Evolutionary conservation across 495 filamentous ascomycete species (phyloP).

Genomic region (Trichoderma reesei): DNA sequence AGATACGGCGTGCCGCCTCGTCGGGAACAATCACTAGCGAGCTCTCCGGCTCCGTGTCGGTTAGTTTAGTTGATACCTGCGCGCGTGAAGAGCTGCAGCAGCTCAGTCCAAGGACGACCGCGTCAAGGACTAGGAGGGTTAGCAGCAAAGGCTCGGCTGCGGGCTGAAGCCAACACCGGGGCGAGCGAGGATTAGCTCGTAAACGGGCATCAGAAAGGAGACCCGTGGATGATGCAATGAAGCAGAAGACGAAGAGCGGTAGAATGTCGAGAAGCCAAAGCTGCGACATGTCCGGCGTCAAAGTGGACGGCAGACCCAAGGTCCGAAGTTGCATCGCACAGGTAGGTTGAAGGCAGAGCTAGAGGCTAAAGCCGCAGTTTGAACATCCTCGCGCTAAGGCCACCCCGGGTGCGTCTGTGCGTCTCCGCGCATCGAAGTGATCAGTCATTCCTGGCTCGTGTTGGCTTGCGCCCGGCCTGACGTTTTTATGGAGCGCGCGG

Average conservation of each 20-base stretch:
- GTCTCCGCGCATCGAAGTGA: background rate
- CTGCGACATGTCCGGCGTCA: background rate
- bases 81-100: background rate
- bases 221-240: too few species aligned
- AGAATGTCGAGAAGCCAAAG: background rate
- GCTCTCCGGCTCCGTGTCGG: background rate
- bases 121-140: background rate
- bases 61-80: background rate
- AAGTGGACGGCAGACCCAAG: background rate
- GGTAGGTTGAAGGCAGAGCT: background rate
- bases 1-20: background rate
- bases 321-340: background rate
- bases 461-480: conserved; percentile 4
- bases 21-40: background rate
- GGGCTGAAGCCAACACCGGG: background rate
- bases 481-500: conserved; percentile 2
- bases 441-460: conserved; percentile 3
- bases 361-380: background rate
- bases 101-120: background rate
- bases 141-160: background rate
- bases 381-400: background rate
- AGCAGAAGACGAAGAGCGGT: too few species aligned
- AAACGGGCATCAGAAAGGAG: too few species aligned
- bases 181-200: background rate
- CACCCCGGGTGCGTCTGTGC: conserved; percentile 1